Percentiles rank a stretch among this genome's conserved stretches.
These are phyloP conservation scores for Dictyostelium purpureum DNA, from an alignment of 78 protist genomes.

Conservation along the genomic window DNA sequence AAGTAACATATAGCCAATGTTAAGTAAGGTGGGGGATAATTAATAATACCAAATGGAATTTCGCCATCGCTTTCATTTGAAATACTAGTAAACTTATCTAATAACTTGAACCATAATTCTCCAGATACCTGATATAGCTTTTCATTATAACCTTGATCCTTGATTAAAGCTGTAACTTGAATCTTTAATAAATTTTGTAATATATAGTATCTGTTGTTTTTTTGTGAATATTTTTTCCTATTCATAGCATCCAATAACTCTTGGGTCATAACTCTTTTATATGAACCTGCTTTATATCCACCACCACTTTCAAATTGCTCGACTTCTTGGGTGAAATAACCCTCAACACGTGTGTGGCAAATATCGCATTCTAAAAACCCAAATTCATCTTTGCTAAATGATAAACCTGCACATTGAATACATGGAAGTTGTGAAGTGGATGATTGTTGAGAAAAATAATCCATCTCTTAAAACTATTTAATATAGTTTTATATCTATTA, in stretches of 20 bases:
- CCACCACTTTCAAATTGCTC: slow-evolving; percentile 5
- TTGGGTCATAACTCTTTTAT: neutral
- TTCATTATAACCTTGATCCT: neutral
- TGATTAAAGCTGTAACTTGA: slow-evolving; percentile 15
- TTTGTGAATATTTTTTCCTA: neutral
- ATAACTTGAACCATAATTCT: slow-evolving; percentile 35
- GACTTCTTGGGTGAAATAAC: slow-evolving; percentile 21
- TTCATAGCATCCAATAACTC: neutral
- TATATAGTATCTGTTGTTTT: slow-evolving; percentile 47
- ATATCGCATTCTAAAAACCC: slow-evolving; percentile 26
- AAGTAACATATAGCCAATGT: slow-evolving; percentile 27
- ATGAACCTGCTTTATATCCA: neutral
- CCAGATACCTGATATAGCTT: slow-evolving; percentile 61
- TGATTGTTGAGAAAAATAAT: neutral
- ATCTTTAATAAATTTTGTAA: slow-evolving; percentile 9
- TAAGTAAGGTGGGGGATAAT: slow-evolving; percentile 24
- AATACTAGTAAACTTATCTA: neutral
- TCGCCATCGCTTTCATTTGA: neutral
- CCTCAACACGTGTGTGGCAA: slow-evolving; percentile 13
- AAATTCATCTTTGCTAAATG: slow-evolving; percentile 9
- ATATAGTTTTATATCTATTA: neutral
- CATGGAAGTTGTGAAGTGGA: neutral
- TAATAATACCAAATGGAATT: neutral
- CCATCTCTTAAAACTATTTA: neutral
- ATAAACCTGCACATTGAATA: slow-evolving; percentile 9